These are phyloP conservation scores for Pleurotus platypus DNA, from an alignment of 768 basidiomycete species.

Conservation along the genomic window DNA sequence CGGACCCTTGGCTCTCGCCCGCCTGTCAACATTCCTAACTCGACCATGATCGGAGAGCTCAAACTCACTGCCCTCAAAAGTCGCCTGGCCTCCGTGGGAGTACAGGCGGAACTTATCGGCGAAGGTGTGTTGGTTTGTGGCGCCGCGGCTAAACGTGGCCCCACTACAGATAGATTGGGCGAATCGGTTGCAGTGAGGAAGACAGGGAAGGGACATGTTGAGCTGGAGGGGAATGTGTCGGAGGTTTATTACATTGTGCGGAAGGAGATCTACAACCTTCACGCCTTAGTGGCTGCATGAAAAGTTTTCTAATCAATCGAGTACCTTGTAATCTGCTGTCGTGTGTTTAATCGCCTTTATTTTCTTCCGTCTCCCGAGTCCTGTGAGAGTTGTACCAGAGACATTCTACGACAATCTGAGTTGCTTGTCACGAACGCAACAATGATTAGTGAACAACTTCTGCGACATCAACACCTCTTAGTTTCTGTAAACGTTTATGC, in stretches of 20 bases:
- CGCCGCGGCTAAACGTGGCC: constrained; percentile 42
- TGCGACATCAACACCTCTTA: too few species aligned
- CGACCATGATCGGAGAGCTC: constrained; percentile 97
- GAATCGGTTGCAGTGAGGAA: constrained; percentile 88
- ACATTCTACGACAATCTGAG: neutral
- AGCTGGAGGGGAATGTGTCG: constrained; percentile 86
- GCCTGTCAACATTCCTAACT: constrained; percentile 67
- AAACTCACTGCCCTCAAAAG: constrained; percentile 87
- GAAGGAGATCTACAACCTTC: constrained; percentile 84
- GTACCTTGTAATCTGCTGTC: neutral
- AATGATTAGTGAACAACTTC: too few species aligned
- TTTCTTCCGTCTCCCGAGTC: too few species aligned
- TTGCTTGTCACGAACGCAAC: too few species aligned
- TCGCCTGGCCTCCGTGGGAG: constrained; percentile 67
- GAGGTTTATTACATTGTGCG: constrained; percentile 88
- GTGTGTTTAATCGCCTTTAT: too few species aligned
- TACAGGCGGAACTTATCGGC: constrained; percentile 93
- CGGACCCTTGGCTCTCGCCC: constrained; percentile 65
- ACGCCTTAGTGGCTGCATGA: constrained; percentile 81
- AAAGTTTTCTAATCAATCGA: neutral
- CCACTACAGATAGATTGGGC: constrained; percentile 41
- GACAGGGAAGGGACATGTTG: constrained; percentile 78
- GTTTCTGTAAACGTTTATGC: too few species aligned
- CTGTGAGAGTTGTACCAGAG: neutral
- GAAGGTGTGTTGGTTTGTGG: constrained; percentile 95